Evolutionary conservation across 2,329 filamentous ascomycete genomes (phyloP).

Genomic region (Botrytis pseudocinerea): DNA sequence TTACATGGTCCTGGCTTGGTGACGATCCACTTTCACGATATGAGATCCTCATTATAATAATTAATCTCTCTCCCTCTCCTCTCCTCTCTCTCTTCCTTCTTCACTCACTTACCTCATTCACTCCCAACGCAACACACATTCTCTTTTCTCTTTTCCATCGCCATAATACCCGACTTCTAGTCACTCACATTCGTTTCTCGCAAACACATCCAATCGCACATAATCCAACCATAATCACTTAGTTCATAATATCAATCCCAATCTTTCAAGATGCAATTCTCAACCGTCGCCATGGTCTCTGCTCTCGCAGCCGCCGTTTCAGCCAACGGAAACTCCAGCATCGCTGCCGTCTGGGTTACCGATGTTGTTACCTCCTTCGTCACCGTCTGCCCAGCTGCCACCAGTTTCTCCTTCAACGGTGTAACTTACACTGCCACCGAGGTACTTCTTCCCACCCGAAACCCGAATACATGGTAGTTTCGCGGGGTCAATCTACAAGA

Average conservation of each 20-base stretch:
- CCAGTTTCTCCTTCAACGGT: slow-evolving; percentile 48
- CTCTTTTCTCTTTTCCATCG: neutral
- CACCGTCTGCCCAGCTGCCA: slow-evolving; percentile 54
- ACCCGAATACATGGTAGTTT: neutral
- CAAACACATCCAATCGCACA: slow-evolving; percentile 8
- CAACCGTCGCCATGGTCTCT: slow-evolving; percentile 38
- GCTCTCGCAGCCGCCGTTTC: slow-evolving; percentile 40
- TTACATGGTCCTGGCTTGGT: neutral
- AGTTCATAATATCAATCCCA: slow-evolving; percentile 35
- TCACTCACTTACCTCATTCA: neutral
- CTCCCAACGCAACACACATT: neutral
- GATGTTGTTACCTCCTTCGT: slow-evolving; percentile 52
- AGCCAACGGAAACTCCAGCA: slow-evolving; percentile 41
- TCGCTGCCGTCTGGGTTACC: slow-evolving; percentile 44
- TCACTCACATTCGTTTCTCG: slow-evolving; percentile 21
- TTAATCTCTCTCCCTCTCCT: neutral
- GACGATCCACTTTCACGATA: slow-evolving; percentile 7
- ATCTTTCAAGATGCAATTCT: slow-evolving; percentile 45
- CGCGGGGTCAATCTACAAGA: neutral
- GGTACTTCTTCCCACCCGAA: slow-evolving; percentile 40
- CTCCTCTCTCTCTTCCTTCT: neutral
- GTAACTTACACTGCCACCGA: slow-evolving; percentile 53
- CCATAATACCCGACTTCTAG: slow-evolving; percentile 12
- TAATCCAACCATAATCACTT: slow-evolving; percentile 29
- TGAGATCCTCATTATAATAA: slow-evolving; percentile 11